Percentiles rank a stretch among this genome's conserved stretches.
Evolutionary conservation across 345 rosid species (phyloP).

Genomic region (Durio zibethinus): DNA sequence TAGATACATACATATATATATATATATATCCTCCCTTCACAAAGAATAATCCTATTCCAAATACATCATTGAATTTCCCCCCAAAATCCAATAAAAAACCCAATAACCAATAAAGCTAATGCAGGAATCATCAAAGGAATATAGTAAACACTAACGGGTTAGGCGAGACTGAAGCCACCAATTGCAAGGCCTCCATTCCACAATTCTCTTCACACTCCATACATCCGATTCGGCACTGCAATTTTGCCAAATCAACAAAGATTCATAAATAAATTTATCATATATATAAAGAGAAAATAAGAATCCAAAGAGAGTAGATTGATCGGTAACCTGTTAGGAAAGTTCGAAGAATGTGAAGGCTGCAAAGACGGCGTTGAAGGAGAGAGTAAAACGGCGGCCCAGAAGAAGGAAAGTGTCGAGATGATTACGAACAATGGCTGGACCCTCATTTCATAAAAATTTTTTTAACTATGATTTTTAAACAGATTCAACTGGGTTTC

Average conservation of each 20-base stretch:
- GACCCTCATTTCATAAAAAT: constrained; percentile 48
- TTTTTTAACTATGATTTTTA: background rate
- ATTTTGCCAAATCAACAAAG: background rate
- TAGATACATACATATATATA: too few relatives aligned
- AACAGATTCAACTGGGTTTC: too few relatives aligned
- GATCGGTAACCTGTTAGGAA: background rate
- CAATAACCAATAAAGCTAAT: background rate
- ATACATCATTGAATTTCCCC: background rate
- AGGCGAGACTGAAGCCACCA: constrained; percentile 83
- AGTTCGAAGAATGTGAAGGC: constrained; percentile 13
- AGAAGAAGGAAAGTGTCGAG: constrained; percentile 53
- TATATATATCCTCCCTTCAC: too few relatives aligned
- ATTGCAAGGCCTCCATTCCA: constrained; percentile 93
- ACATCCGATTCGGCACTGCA: constrained; percentile 46
- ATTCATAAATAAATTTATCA: background rate
- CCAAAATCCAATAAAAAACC: background rate
- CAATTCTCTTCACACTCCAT: constrained; percentile 73
- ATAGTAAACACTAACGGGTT: constrained; percentile 39
- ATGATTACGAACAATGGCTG: constrained; percentile 62
- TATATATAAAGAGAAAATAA: background rate
- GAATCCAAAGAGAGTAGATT: background rate
- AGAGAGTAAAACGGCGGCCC: constrained; percentile 53
- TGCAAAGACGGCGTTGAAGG: constrained; percentile 38
- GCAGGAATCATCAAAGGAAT: background rate
- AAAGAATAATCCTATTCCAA: background rate